Base-by-base conservation (phyloP, 2,329 filamentous ascomycete species). In the Penicillium psychrosexuale region DNA sequence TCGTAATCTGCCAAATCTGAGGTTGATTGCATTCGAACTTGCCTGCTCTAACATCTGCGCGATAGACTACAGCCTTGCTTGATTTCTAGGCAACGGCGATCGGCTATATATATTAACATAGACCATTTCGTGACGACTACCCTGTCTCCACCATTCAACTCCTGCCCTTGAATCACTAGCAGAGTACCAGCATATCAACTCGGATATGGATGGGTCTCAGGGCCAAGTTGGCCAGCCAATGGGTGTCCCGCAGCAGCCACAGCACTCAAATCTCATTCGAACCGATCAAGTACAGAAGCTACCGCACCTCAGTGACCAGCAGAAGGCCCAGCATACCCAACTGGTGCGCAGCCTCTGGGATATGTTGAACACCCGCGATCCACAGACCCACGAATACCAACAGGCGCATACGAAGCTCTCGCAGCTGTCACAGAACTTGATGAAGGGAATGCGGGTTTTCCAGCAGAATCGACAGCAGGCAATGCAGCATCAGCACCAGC, bases 301-400 rank as follows among this genome's bases (percentile, higher is more conserved):
- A 6, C 79, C 80, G 5, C 75, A 79, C 67, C 72, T 86, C 30
- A 79, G 71, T 57, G 79, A 82, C 8, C 71, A 78, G 46, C 78
- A 82, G 62, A 85, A 84, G 70, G 69, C 76, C 42, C 78, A 82
- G 60, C 84, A 84, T 64, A 80, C 79, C 54, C 71, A 77, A 46
- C 73, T 80, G 19, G 77, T 86, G 58, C 75, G 77, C 53, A 78
- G 75, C 57, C 75, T 83, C 47, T 86, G 82, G 82, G 76, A 78
- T 30, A 69, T 77, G 31, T 72, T 82, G 47, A 78, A 82, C 56
- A 76, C 66, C 39, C 76, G 77, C 38, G 75, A 80, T 12, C 70
- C 73, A 33, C 78, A 78, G 50, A 80, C 75, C 48, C 66, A 73
- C 1, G 78, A 82, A 55, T 79, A 82, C 61, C 75, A 75, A 53